Conservation (phyloP, 2,329 filamentous ascomycete species). For the Sphaceloma murrayae region DNA sequence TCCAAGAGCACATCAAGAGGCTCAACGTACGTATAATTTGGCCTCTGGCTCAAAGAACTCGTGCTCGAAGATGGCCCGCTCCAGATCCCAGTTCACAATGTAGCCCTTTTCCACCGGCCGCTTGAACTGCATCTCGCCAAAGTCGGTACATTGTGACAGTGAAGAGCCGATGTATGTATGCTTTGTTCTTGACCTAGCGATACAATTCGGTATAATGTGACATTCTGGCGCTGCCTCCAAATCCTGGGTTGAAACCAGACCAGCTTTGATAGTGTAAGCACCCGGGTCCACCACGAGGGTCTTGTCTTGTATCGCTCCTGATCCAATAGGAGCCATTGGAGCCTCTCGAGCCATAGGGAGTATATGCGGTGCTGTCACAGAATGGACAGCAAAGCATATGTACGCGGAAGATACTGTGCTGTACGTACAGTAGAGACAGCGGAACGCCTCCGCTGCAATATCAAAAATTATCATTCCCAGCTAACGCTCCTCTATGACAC, state of each 20-base stretch:
- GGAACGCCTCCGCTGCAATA: constrained; percentile 7
- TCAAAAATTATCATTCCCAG: constrained; percentile 18
- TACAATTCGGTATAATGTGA: constrained; percentile 72
- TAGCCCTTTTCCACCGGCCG: constrained; percentile 90
- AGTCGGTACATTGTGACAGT: constrained; percentile 70
- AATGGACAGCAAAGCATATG: too few species aligned
- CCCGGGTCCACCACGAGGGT: constrained; percentile 93
- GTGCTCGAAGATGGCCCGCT: constrained; percentile 92
- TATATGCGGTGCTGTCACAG: too few species aligned
- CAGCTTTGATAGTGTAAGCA: constrained; percentile 82
- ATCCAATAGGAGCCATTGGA: not conserved
- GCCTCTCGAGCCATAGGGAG: constrained; percentile 7
- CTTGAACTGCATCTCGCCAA: constrained; percentile 77
- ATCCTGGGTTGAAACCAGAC: constrained; percentile 47
- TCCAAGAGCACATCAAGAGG: not conserved
- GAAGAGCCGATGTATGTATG: constrained; percentile 73
- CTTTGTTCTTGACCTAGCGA: constrained; percentile 66
- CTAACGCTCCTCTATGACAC: not conserved
- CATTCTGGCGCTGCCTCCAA: constrained; percentile 36
- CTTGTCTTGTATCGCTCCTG: constrained; percentile 16
- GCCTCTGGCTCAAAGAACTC: constrained; percentile 67
- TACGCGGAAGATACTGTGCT: not conserved
- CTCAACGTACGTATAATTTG: constrained; percentile 41
- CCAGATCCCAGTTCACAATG: constrained; percentile 90
- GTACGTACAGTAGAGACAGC: constrained; percentile 1